Conservation (phyloP, 768 basidiomycete species). For the Leccinum broughii region DNA sequence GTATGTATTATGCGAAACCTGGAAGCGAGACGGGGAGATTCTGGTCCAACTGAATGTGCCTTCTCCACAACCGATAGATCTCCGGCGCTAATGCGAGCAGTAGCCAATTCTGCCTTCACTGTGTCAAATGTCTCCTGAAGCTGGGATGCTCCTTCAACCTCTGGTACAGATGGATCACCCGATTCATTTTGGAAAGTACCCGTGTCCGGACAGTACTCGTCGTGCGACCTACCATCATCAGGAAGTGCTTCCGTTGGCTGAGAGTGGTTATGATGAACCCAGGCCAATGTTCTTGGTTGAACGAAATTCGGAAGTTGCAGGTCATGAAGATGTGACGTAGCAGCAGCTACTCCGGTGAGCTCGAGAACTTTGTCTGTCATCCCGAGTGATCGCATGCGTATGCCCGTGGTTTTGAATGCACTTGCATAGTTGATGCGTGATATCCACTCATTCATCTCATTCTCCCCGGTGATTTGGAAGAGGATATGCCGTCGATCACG, state of each 20-base stretch:
- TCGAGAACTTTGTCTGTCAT: conserved; percentile 72
- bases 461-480: conserved; percentile 66
- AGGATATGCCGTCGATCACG: conserved; percentile 80
- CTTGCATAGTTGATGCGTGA: conserved; percentile 91
- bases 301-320: conserved; percentile 40
- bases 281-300: conserved; percentile 33
- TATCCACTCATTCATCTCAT: conserved; percentile 89
- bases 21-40: conserved; percentile 35
- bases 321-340: conserved; percentile 79
- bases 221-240: conserved; percentile 23
- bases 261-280: conserved; percentile 43
- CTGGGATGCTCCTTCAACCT: conserved; percentile 61
- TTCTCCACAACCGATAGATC: conserved; percentile 22
- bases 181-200: conserved; percentile 19
- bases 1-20: conserved; percentile 58
- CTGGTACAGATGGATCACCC: conserved; percentile 46
- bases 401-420: conserved; percentile 81
- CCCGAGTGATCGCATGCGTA: conserved; percentile 74
- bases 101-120: conserved; percentile 82
- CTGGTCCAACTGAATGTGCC: conserved; percentile 22
- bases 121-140: conserved; percentile 83
- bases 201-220: conserved; percentile 33
- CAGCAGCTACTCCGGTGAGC: conserved; percentile 82
- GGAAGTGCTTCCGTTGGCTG: conserved; percentile 40
- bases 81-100: conserved; percentile 40